Base-by-base conservation (phyloP, 139 green algal genomes). In the Volvox reticuliferus region DNA sequence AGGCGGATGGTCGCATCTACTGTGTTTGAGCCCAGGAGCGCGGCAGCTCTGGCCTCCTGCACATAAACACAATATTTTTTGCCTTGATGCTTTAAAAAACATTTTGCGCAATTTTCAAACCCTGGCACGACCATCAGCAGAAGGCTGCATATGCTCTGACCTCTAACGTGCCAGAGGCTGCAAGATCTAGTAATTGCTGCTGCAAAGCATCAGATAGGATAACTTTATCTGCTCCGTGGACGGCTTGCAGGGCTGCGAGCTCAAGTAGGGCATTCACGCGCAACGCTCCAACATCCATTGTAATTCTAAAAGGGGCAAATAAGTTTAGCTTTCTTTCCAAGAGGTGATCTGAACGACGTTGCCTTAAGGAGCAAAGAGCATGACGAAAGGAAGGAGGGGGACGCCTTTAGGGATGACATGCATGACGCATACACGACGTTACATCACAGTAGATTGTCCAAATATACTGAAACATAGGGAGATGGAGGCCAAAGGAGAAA, bases 101-200 rank as follows among this genome's bases (percentile, higher is more conserved):
- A 73, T 24, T 73, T 73, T 73, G 65, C 16, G 65, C 65, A 9
- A 2, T 12, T 55, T 55, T 73, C 12, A 73, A 73, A 12, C 65
- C 24, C 21, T 30, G 65, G 65, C 65, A 28, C 65, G 65, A 73
- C 65, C 6, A 28, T 30, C 21, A 2, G 21, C 21, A 30, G 65
- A 30, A 28, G 16, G 65, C 21, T 30, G 6, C 9, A 73, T 28
- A 12, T 55, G 44, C 9, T 73, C 5, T 1, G 50, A 73, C 69
- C 44, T 89, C 69, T 9, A 82, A 55, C 0, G 17, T 32, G 0
- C 73, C 86, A 14, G 50, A 77, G 0, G 44, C 55, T 28, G 86
- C 73, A 14, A 83, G n/a, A 12, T 90, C 73, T 22, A 90, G 26
- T 3, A 90, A 79, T 22, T 89, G 69, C 28, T 89, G 85, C 0